These are phyloP conservation scores for Auricularia cornea DNA, from an alignment of 768 basidiomycete species.

Conservation along the genomic window DNA sequence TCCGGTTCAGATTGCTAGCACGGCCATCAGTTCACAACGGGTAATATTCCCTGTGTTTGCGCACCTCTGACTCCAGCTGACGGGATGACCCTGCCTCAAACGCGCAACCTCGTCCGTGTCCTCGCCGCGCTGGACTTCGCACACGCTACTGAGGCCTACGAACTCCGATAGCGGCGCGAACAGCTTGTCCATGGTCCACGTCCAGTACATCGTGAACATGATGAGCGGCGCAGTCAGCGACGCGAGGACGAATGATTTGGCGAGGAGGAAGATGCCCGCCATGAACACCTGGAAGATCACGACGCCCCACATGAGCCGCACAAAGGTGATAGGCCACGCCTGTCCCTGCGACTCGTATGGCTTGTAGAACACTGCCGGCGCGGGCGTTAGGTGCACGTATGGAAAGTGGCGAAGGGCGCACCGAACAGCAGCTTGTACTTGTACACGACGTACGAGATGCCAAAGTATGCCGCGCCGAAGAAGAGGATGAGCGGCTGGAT, in stretches of 20 bases:
- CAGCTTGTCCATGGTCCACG: conserved; percentile 62
- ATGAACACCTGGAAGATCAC: conserved; percentile 93
- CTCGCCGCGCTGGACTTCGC: conserved; percentile 84
- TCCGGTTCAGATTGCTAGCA: conserved; percentile 67
- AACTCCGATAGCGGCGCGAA: conserved; percentile 70
- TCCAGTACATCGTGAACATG: conserved; percentile 65
- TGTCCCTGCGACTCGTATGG: conserved; percentile 97
- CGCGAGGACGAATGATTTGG: conserved; percentile 48
- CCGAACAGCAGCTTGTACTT: conserved; percentile 97
- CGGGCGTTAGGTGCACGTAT: not conserved
- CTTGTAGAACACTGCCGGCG: conserved; percentile 81
- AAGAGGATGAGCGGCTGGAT: conserved; percentile 92
- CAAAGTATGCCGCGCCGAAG: conserved; percentile 95
- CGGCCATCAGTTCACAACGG: too few species aligned
- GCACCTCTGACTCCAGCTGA: conserved; percentile 83
- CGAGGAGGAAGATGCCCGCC: conserved; percentile 87
- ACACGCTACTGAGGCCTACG: conserved; percentile 79
- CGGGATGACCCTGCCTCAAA: conserved; percentile 74
- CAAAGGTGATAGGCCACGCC: conserved; percentile 95
- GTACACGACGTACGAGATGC: conserved; percentile 92
- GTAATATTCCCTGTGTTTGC: conserved; percentile 6
- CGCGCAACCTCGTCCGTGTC: conserved; percentile 71
- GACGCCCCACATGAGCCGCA: conserved; percentile 85
- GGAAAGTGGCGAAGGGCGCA: conserved; percentile 30
- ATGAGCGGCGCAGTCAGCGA: conserved; percentile 70